Conservation (phyloP, 192 early-diverging fungal genomes). For the Obelidium mucronatum region DNA sequence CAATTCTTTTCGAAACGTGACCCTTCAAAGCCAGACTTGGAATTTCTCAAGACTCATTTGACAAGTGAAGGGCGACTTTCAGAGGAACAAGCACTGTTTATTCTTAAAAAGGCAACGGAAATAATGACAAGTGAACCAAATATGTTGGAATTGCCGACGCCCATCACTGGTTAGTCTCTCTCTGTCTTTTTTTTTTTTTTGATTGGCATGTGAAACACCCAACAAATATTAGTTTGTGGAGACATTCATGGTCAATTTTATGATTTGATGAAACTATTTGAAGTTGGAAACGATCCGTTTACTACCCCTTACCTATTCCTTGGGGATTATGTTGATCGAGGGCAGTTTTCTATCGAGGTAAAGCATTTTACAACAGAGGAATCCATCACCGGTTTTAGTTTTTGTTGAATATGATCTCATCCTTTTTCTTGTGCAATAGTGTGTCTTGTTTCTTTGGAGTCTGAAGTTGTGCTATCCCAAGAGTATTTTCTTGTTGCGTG, state of each 20-base stretch:
- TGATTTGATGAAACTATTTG: slow-evolving; percentile 97
- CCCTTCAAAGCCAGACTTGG: no score
- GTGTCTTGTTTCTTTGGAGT: slow-evolving; percentile 86
- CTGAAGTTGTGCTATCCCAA: slow-evolving; percentile 95
- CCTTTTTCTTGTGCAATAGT: slow-evolving; percentile 55
- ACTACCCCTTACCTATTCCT: slow-evolving; percentile 91
- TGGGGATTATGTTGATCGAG: slow-evolving; percentile 96
- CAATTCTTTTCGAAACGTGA: no score
- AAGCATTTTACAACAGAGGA: not conserved
- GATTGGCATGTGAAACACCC: no score
- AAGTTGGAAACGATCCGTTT: slow-evolving; percentile 93
- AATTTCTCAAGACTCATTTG: no score
- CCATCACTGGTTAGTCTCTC: slow-evolving; percentile 79
- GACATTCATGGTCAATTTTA: slow-evolving; percentile 98
- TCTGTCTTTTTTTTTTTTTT: not conserved
- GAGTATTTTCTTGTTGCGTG: no score
- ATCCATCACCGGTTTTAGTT: no score
- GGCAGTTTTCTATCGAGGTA: slow-evolving; percentile 96
- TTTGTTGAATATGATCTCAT: slow-evolving; percentile 13
- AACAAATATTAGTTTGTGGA: slow-evolving; percentile 81
- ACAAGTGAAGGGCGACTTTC: no score
- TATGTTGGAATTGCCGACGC: slow-evolving; percentile 85
- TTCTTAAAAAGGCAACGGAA: slow-evolving; percentile 83
- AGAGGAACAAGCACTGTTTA: no score
- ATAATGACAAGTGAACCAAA: slow-evolving; percentile 82